Conservation (phyloP, 495 filamentous ascomycete species). For the Aeminium ludgeri region DNA sequence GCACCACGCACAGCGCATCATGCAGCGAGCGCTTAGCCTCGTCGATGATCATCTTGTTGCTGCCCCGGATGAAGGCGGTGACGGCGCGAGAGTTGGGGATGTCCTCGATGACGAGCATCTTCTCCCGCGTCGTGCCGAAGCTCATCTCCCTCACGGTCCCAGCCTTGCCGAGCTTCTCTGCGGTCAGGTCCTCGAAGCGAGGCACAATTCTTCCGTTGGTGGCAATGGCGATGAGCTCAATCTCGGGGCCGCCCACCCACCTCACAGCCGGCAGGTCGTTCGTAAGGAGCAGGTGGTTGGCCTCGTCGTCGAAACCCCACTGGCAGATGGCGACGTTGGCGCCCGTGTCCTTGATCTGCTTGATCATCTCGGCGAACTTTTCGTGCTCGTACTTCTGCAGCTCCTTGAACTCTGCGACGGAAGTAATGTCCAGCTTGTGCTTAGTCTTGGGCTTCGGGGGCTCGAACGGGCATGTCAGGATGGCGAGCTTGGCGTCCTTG, state of each 20-base stretch:
- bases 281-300: slow-evolving; percentile 89
- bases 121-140: slow-evolving; percentile 94
- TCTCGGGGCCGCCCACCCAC: slow-evolving; percentile 97
- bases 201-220: slow-evolving; percentile 96
- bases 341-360: slow-evolving; percentile 91
- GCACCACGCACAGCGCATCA: slow-evolving; percentile 93
- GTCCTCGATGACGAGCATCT: slow-evolving; percentile 99
- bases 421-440: slow-evolving; percentile 96
- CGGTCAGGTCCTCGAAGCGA: slow-evolving; percentile 81
- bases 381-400: slow-evolving; percentile 85
- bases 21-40: slow-evolving; percentile 95
- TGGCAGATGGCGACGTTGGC: slow-evolving; percentile 98
- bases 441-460: slow-evolving; percentile 99
- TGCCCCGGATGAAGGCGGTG: slow-evolving; percentile 86
- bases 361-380: slow-evolving; percentile 97
- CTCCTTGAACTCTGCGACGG: slow-evolving; percentile 93
- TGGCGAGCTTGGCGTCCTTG: slow-evolving; percentile 84
- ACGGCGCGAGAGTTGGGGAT: slow-evolving; percentile 95
- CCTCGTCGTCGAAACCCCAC: slow-evolving; percentile 99
- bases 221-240: slow-evolving; percentile 95
- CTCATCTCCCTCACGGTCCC: slow-evolving; percentile 86
- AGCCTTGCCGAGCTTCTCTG: slow-evolving; percentile 78
- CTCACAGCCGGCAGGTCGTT: slow-evolving; percentile 90
- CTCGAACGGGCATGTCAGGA: slow-evolving; percentile 95
- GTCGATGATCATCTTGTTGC: slow-evolving; percentile 99